phyloP scores from a whole-genome alignment of 352 stramenopile species.

The Globisporangium yorkense region DNA sequence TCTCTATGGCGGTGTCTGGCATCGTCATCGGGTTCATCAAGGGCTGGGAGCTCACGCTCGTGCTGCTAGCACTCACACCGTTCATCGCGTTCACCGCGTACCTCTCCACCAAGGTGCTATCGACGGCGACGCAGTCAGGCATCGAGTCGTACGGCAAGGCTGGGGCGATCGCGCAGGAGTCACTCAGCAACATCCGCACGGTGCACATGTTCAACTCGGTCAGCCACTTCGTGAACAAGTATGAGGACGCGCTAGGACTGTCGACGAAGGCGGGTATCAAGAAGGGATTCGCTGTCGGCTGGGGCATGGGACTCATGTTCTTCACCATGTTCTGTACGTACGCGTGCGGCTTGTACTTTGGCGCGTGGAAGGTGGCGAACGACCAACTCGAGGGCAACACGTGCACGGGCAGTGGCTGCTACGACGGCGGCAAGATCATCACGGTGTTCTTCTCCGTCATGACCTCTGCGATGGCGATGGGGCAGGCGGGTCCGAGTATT shows the following conservation, averaged over 20 bases:
- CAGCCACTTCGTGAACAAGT: conserved; percentile 50
- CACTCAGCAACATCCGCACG: conserved; percentile 63
- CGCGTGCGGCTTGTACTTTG: conserved; percentile 71
- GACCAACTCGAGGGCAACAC: conserved; percentile 43
- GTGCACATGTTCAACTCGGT: conserved; percentile 80
- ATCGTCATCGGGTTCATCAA: conserved; percentile 60
- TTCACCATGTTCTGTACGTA: conserved; percentile 64
- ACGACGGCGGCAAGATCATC: conserved; percentile 53
- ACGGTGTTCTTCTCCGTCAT: conserved; percentile 69
- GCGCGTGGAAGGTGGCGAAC: conserved; percentile 53
- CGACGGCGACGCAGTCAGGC: conserved; percentile 34
- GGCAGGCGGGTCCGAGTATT: conserved; percentile 49
- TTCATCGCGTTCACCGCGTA: conserved; percentile 48
- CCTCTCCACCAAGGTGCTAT: conserved; percentile 45
- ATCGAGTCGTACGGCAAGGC: conserved; percentile 62
- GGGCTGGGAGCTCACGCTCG: conserved; percentile 59
- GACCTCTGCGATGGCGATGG: conserved; percentile 62
- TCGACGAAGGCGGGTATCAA: conserved; percentile 46
- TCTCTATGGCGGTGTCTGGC: conserved; percentile 53
- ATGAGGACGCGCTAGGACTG: conserved; percentile 34
- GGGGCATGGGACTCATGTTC: conserved; percentile 62
- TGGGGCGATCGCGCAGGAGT: conserved; percentile 66
- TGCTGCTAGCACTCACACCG: conserved; percentile 60
- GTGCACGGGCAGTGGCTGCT: conserved; percentile 37
- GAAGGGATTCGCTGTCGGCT: conserved; percentile 43